A percentile compares a stretch with the other conserved stretches of the same genome.
phyloP scores from a whole-genome alignment of 257 asterid species.

The Penstemon eatonii region DNA sequence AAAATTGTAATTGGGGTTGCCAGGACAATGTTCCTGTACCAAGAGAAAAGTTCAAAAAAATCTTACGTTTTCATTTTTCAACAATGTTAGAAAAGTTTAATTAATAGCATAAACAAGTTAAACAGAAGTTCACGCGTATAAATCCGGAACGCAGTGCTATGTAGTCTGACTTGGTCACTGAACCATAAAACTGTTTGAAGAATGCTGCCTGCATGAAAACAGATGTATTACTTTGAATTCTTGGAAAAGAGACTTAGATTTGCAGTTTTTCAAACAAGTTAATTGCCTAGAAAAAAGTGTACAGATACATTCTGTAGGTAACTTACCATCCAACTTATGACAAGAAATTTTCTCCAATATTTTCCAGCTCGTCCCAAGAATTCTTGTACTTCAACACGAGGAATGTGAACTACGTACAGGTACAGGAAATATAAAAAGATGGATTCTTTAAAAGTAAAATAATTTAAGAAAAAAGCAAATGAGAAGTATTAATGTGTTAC shows the following conservation, averaged over 20 bases:
- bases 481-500: slow-evolving; percentile 22
- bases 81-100: not conserved
- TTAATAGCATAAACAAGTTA: not conserved
- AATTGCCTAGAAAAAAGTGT: not conserved
- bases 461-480: not conserved
- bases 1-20: slow-evolving; percentile 54
- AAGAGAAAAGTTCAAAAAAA: not conserved
- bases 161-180: slow-evolving; percentile 84
- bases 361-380: slow-evolving; percentile 61
- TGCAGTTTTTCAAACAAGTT: not conserved
- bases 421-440: slow-evolving; percentile 4
- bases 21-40: slow-evolving; percentile 64
- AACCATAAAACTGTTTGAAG: slow-evolving; percentile 82
- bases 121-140: slow-evolving; percentile 54
- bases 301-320: not conserved
- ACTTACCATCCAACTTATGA: slow-evolving; percentile 77
- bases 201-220: slow-evolving; percentile 57
- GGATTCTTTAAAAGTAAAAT: not conserved
- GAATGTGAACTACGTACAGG: slow-evolving; percentile 33
- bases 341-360: slow-evolving; percentile 69
- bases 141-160: slow-evolving; percentile 75
- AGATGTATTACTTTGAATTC: not conserved
- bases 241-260: not conserved
- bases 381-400: slow-evolving; percentile 36
- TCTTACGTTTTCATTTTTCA: not conserved